Percentiles rank a stretch among this genome's conserved stretches.
Conservation (phyloP, 495 filamentous ascomycete genomes). For the Tuber microsphaerosporum region DNA sequence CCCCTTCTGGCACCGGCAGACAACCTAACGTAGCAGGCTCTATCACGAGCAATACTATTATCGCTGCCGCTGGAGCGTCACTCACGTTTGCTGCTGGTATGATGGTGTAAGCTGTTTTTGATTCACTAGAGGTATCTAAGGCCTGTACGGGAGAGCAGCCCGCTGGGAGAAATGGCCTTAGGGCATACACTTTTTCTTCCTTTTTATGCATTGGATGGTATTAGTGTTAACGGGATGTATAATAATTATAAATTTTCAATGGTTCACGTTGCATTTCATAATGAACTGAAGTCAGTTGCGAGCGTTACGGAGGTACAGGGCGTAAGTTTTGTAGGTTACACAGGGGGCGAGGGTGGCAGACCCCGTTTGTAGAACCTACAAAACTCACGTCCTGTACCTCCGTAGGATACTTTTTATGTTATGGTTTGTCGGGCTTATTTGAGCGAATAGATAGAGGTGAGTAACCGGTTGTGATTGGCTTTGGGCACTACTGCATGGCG, state of each 20-base stretch:
- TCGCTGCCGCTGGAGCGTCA: slow-evolving; percentile 45
- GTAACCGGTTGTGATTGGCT: background rate
- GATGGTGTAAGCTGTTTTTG: slow-evolving; percentile 12
- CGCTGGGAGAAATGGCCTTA: background rate
- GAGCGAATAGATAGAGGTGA: background rate
- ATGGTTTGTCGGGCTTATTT: background rate
- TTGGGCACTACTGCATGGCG: background rate
- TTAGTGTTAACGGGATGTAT: background rate
- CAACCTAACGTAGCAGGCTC: slow-evolving; percentile 39
- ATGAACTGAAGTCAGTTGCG: too few relatives aligned
- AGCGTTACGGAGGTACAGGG: too few relatives aligned
- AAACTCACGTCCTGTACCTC: too few relatives aligned
- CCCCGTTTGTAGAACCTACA: too few relatives aligned
- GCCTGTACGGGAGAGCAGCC: background rate
- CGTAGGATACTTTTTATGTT: too few relatives aligned
- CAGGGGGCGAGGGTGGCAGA: too few relatives aligned
- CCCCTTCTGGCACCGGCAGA: slow-evolving; percentile 32
- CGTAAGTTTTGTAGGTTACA: too few relatives aligned
- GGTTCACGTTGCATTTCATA: background rate
- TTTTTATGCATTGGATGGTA: background rate
- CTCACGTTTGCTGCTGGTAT: slow-evolving; percentile 38
- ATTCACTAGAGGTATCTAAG: background rate
- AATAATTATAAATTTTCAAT: background rate
- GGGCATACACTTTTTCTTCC: background rate
- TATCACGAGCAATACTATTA: slow-evolving; percentile 28